Base-by-base conservation (phyloP, 2,329 filamentous ascomycete species). In the Gnomoniopsis sp. region DNA sequence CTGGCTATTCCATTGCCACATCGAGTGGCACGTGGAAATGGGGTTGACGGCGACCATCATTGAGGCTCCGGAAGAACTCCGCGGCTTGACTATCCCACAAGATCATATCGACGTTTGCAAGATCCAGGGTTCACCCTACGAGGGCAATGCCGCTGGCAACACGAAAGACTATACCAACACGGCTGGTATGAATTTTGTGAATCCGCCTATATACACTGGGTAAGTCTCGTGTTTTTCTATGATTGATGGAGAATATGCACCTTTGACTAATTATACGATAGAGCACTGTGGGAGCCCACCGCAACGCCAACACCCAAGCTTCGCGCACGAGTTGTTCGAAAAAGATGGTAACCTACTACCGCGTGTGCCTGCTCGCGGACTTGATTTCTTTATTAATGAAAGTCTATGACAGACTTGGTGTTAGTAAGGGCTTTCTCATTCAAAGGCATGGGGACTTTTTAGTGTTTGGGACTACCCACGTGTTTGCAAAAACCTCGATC, bases 61-160 rank as follows among this genome's bases (percentile, higher is more conserved):
- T 63, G 83, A 85, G 71, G 80, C 77, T 0, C 83, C 83, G 0
- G 78, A 83, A 55, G 69, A 85, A 14, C 85, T 90, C 62, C 70
- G 78, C 55, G 73, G 72, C 2, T 68, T 83, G 53, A 74, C 72
- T 1, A 82, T 91, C 48, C 87, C 87, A 0, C 69, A 78, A 30
- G 79, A 87, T 60, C 85, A 89, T 65, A 74, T 79, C 64, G 74
- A 72, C 22, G 70, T 70, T 38, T 82, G 79, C 65, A 70, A 74
- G 15, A 77, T 73, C 6, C 72, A 72, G 22, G 74, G 74, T 17
- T 75, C 80, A 1, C 79, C 82, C 1, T 79, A 73, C 1, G 65
- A 68, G 12, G 88, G 88, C 0, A 91, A 91, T 65, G 88, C 88
- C 0, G 88, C 84, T 0, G 88, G 84, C 0, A 88, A 88, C 62